Percentiles rank a stretch among this genome's conserved stretches.
These are phyloP conservation scores for Trichomonascus vanleenenianus DNA, from an alignment of 805 yeast genomes.

Conservation along the genomic window DNA sequence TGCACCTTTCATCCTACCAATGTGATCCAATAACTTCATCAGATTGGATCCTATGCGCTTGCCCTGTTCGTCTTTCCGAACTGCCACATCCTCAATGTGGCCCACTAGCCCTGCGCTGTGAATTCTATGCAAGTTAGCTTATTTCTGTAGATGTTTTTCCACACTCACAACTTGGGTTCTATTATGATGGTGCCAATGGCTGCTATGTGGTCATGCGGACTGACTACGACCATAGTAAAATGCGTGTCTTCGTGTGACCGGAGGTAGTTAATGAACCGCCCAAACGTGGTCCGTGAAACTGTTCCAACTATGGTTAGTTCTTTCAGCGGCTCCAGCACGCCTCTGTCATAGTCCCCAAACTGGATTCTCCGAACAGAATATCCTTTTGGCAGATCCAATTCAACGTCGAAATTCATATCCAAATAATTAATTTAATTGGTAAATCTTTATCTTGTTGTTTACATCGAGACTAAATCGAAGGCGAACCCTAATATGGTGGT, in stretches of 20 bases:
- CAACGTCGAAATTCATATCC: too few relatives aligned
- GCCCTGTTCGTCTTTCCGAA: slow-evolving; percentile 11
- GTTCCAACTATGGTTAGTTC: slow-evolving; percentile 14
- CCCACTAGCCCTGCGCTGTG: slow-evolving; percentile 17
- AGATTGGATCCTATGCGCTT: slow-evolving; percentile 13
- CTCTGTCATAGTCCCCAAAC: slow-evolving; percentile 10
- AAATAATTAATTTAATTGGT: too few relatives aligned
- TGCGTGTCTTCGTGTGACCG: slow-evolving; percentile 2
- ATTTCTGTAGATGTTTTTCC: background rate
- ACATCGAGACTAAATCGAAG: too few relatives aligned
- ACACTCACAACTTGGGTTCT: slow-evolving; percentile 12
- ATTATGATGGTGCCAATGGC: slow-evolving; percentile 14
- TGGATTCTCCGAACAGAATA: slow-evolving; percentile 11
- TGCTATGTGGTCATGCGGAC: slow-evolving; percentile 6
- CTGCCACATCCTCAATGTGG: slow-evolving; percentile 17
- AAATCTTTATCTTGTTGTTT: too few relatives aligned
- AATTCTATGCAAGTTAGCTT: slow-evolving; percentile 2
- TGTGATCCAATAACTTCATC: slow-evolving; percentile 9
- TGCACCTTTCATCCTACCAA: slow-evolving; percentile 12
- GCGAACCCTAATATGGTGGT: too few relatives aligned
- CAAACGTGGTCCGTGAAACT: slow-evolving; percentile 8
- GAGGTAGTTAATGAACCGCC: slow-evolving; percentile 5
- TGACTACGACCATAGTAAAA: slow-evolving; percentile 11
- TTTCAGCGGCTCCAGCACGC: slow-evolving; percentile 12
- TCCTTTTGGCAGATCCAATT: slow-evolving; percentile 8